Evolutionary conservation across 495 filamentous ascomycete genomes (phyloP), one percentile per base, ranked within the genome.

Genomic region (Podospora anserina): DNA sequence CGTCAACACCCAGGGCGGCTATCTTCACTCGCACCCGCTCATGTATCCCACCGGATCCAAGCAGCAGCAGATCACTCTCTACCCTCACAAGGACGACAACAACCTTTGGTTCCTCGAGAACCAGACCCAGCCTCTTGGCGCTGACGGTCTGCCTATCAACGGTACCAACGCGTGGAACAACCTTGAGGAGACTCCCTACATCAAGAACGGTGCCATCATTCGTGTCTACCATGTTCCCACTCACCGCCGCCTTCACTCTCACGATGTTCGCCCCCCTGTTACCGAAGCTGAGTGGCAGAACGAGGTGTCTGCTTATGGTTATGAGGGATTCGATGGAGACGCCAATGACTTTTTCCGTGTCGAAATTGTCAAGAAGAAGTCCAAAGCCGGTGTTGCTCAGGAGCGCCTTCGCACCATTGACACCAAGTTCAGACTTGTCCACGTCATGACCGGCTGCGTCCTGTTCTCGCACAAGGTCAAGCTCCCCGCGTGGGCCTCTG

Each of bases 381-480:
- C 95, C 23, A 91, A 94, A 70, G 86, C 90, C 2, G 83, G 86
- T 13, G 84, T 88, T 59, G 90, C 93, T 57, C 96, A 96, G 83
- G 88, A 90, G 66, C 90, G 93, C 27, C 74, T 99, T 34, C 88
- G 95, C 44, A 98, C 95, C 32, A 97, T 99, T 71, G 90, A 97
- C 78, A 94, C 93, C 70, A 99, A 98, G 78, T 99, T 99, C 80
- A 90, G 86, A 71, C 88, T 99, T 61, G 86, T 98, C 64, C 95
- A 99, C 73, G 81, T 97, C 74, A 97, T 98, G 95, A 97, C 94
- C 62, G 93, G 94, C 53, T 99, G 95, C 78, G 92, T 92, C 9
- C 84, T 99, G 39, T 99, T 99, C 81, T 97, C 94, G 2, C 95
- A 99, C 82, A 97, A 97, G 80, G 94, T 97, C 76, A 98, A 98